Evolutionary conservation across 1,284 basidiomycete genomes (phyloP).

Genomic region (Cryptococcus deneoformans): DNA sequence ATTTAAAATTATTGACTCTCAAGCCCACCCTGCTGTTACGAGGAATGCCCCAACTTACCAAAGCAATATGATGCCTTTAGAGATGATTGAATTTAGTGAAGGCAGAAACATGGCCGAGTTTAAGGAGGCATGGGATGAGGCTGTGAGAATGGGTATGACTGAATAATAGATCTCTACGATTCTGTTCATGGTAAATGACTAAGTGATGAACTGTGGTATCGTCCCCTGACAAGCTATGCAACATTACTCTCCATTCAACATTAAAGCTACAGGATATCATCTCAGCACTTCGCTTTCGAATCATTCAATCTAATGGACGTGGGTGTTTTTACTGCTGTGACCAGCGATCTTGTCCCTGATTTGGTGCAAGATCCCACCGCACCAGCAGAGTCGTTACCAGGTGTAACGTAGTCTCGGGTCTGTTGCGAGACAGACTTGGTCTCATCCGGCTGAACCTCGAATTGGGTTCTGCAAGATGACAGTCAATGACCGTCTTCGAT

Average conservation of each 20-base stretch:
- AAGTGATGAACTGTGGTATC: background rate
- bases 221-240: background rate
- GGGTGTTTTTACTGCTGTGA: background rate
- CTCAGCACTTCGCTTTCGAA: background rate
- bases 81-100: constrained; percentile 73
- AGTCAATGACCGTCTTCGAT: background rate
- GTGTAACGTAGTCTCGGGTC: constrained; percentile 14
- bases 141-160: constrained; percentile 29
- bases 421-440: constrained; percentile 12
- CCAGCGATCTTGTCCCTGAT: constrained; percentile 1
- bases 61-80: constrained; percentile 89
- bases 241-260: background rate
- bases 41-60: constrained; percentile 70
- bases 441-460: constrained; percentile 14
- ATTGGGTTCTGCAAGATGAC: constrained; percentile 4
- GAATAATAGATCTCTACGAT: background rate
- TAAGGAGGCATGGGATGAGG: constrained; percentile 46
- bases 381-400: constrained; percentile 16
- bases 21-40: constrained; percentile 62
- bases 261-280: background rate
- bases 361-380: constrained; percentile 8
- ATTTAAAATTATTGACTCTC: constrained; percentile 69
- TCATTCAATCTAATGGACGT: background rate
- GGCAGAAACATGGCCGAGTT: constrained; percentile 73
- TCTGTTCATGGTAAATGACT: background rate